Evolutionary conservation across 2,329 filamentous ascomycete species (phyloP).

Genomic region (Verticillium nubilum): DNA sequence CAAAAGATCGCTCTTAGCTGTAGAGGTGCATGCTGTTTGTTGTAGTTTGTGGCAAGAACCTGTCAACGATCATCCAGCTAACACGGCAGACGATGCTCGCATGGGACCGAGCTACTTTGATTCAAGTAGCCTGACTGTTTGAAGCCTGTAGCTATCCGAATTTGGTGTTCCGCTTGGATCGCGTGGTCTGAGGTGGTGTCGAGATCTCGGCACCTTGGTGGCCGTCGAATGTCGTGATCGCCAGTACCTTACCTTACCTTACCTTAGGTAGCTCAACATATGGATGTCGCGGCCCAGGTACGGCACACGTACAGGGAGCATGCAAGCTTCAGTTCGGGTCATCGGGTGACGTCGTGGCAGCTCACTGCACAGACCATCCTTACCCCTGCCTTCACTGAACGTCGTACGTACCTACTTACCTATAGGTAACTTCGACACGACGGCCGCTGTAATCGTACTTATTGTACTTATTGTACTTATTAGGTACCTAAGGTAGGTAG

Average conservation of each 20-base stretch:
- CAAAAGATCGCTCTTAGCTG: background rate
- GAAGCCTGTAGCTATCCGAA: background rate
- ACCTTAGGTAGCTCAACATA: no score
- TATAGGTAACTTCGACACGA: no score
- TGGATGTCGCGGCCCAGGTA: background rate
- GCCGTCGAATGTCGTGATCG: background rate
- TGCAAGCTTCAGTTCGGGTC: background rate
- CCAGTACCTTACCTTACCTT: no score
- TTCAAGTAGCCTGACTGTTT: background rate
- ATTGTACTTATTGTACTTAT: no score
- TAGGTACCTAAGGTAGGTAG: no score
- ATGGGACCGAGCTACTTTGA: background rate
- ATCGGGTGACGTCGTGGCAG: background rate
- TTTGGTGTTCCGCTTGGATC: background rate
- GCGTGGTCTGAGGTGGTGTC: background rate
- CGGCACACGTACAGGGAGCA: background rate
- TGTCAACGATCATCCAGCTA: background rate
- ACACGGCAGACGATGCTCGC: background rate
- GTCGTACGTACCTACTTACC: background rate
- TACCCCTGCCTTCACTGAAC: background rate
- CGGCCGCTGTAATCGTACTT: no score
- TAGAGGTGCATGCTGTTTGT: background rate
- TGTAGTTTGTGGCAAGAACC: background rate
- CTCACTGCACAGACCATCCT: background rate
- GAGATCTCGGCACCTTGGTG: background rate